These are phyloP conservation scores for Angomonas ambiguus DNA, from an alignment of 208 protist genomes.

Conservation along the genomic window DNA sequence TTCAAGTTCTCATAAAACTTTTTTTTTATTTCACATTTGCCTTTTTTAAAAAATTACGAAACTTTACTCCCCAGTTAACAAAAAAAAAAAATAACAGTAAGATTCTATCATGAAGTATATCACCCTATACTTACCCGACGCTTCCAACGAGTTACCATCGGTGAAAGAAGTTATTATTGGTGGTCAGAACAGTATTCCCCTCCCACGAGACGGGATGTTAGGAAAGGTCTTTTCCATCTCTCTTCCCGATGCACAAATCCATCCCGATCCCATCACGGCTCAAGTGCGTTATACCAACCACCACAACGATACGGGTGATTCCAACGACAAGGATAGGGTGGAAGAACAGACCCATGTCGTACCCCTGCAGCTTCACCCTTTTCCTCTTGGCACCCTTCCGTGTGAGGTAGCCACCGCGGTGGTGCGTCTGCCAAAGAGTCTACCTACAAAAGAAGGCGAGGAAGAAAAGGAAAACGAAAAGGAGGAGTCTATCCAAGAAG, in stretches of 20 bases:
- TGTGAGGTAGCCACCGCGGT: neutral
- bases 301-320: neutral
- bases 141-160: neutral
- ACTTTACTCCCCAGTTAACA: too few relatives aligned
- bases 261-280: neutral
- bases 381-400: neutral
- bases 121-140: neutral
- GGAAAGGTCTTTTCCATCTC: neutral
- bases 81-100: too few relatives aligned
- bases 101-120: neutral
- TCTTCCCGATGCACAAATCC: neutral
- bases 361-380: neutral
- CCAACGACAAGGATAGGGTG: too few relatives aligned
- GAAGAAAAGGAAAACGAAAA: neutral
- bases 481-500: neutral
- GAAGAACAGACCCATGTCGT: too few relatives aligned
- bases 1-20: too few relatives aligned
- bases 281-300: neutral
- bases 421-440: slow-evolving; percentile 1
- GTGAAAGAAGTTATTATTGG: neutral
- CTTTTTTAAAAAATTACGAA: too few relatives aligned
- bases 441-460: neutral
- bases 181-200: neutral
- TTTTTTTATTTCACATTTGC: too few relatives aligned
- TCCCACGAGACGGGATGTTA: neutral